These are phyloP conservation scores for Hyphopichia pseudoburtonii DNA, from an alignment of 1,139 yeast species.

Conservation along the genomic window DNA sequence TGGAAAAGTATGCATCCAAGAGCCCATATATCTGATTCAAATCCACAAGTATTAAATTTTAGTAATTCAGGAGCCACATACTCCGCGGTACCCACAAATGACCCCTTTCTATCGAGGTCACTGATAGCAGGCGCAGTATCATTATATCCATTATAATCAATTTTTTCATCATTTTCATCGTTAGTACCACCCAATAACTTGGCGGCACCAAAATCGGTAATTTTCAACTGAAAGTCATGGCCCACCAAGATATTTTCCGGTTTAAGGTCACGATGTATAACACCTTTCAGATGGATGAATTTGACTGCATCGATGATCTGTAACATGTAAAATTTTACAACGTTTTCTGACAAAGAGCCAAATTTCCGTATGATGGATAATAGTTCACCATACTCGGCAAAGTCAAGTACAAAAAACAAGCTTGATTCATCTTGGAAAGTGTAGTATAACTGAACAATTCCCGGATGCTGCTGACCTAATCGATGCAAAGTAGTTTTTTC, in stretches of 20 bases:
- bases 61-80: conserved; percentile 93
- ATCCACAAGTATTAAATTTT: conserved; percentile 80
- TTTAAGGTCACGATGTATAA: conserved; percentile 90
- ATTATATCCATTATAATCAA: conserved; percentile 34
- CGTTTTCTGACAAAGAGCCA: conserved; percentile 76
- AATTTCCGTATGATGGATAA: conserved; percentile 67
- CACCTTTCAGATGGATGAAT: conserved; percentile 81
- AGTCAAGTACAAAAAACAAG: conserved; percentile 72
- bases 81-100: conserved; percentile 60
- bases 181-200: conserved; percentile 59
- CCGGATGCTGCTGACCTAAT: conserved; percentile 63
- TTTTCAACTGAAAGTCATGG: conserved; percentile 73
- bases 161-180: conserved; percentile 34
- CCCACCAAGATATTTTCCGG: conserved; percentile 92
- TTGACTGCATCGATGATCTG: conserved; percentile 87
- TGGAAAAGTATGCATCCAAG: conserved; percentile 92
- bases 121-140: conserved; percentile 8
- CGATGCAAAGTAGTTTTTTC: conserved; percentile 76
- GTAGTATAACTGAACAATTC: conserved; percentile 69
- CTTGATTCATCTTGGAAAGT: conserved; percentile 78
- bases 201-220: conserved; percentile 99
- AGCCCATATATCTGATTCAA: conserved; percentile 94
- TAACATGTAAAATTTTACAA: conserved; percentile 69
- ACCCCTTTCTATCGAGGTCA: conserved; percentile 58
- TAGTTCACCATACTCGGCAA: conserved; percentile 79